phyloP scores from a whole-genome alignment of 176 grass and related monocot species.

The Oryza glumipatula region DNA sequence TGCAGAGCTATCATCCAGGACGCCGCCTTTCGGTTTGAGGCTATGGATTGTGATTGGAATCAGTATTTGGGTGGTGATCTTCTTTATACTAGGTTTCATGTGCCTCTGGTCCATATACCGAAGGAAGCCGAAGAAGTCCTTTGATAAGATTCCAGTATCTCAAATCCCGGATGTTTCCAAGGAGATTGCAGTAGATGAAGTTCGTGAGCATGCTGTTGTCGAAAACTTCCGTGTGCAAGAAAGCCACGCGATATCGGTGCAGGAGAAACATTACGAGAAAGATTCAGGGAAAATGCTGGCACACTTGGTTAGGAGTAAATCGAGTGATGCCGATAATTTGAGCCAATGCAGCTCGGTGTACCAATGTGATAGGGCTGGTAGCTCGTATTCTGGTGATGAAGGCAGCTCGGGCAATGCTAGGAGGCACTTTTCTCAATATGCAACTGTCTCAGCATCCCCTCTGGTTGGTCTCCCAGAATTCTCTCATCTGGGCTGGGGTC shows the following conservation, averaged over 20 bases:
- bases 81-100: slow-evolving; percentile 58
- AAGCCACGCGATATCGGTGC: slow-evolving; percentile 30
- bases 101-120: slow-evolving; percentile 58
- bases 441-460: not conserved
- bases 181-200: slow-evolving; percentile 62
- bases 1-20: not conserved
- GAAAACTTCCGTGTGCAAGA: slow-evolving; percentile 43
- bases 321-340: not conserved
- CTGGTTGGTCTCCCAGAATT: slow-evolving; percentile 1
- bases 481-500: not conserved
- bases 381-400: slow-evolving; percentile 27
- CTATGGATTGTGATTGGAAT: not conserved
- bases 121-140: slow-evolving; percentile 44
- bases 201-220: slow-evolving; percentile 43
- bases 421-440: slow-evolving; percentile 4
- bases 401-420: not conserved
- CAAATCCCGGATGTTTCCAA: slow-evolving; percentile 68
- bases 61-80: slow-evolving; percentile 43
- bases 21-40: not conserved
- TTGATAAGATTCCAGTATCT: slow-evolving; percentile 53
- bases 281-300: slow-evolving; percentile 3
- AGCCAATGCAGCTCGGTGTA: slow-evolving; percentile 61
- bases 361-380: slow-evolving; percentile 53
- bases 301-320: not conserved
- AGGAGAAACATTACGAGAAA: slow-evolving; percentile 1